Evolutionary conservation across 805 yeast species (phyloP).

Genomic region (Monosporozyma aerobia): DNA sequence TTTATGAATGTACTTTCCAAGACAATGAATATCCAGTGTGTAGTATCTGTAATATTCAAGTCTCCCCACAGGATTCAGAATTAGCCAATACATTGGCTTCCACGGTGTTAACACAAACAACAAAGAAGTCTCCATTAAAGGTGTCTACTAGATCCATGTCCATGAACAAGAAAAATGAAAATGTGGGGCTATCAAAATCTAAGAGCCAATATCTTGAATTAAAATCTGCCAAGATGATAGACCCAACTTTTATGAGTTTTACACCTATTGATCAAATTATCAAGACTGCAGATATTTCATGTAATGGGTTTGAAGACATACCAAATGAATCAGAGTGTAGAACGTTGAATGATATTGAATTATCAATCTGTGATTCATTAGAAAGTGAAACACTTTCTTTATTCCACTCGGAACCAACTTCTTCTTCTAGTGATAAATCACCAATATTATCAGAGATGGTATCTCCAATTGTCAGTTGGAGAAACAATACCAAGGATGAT

Average conservation of each 20-base stretch:
- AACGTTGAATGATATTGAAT: constrained; percentile 1
- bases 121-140: not conserved
- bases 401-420: not conserved
- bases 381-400: not conserved
- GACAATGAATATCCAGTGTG: constrained; percentile 20
- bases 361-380: not conserved
- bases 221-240: constrained; percentile 7
- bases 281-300: constrained; percentile 22
- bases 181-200: not conserved
- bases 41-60: constrained; percentile 16
- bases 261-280: constrained; percentile 27
- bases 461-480: not conserved
- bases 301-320: constrained; percentile 22
- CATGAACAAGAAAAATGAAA: not conserved
- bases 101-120: constrained; percentile 8
- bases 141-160: not conserved
- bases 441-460: too few relatives aligned
- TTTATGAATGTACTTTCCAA: constrained; percentile 4
- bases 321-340: not conserved
- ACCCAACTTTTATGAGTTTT: constrained; percentile 2
- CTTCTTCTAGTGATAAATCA: not conserved
- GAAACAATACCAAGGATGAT: not conserved
- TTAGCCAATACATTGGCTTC: constrained; percentile 21
- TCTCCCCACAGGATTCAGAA: constrained; percentile 25
- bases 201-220: constrained; percentile 17